A percentile compares a stretch with the other conserved stretches of the same genome.
Evolutionary conservation across 2,329 filamentous ascomycete genomes (phyloP).

Genomic region (Podosphaera xanthii): DNA sequence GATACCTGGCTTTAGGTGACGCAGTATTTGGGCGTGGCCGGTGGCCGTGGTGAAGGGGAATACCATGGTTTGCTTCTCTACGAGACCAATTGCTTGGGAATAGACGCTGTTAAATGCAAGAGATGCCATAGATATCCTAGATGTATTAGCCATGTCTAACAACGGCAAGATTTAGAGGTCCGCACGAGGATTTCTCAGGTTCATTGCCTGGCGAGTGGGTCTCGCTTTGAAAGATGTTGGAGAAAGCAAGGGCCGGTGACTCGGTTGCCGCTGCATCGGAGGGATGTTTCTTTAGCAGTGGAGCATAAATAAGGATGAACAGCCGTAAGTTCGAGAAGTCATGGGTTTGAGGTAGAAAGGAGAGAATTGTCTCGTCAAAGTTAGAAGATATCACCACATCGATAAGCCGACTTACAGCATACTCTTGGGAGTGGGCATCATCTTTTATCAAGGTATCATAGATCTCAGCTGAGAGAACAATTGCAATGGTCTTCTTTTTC

Average conservation of each 20-base stretch:
- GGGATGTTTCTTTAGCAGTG: slow-evolving; percentile 45
- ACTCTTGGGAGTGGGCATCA: slow-evolving; percentile 44
- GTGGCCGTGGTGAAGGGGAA: slow-evolving; percentile 69
- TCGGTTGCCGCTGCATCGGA: slow-evolving; percentile 21
- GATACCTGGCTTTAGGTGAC: slow-evolving; percentile 67
- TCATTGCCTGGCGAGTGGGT: slow-evolving; percentile 45
- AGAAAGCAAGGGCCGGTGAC: slow-evolving; percentile 61
- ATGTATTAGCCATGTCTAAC: slow-evolving; percentile 15
- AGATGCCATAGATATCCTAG: slow-evolving; percentile 24
- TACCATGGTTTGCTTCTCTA: slow-evolving; percentile 69
- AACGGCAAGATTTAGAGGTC: slow-evolving; percentile 3
- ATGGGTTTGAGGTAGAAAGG: slow-evolving; percentile 59
- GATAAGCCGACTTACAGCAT: slow-evolving; percentile 36
- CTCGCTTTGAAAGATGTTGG: slow-evolving; percentile 59
- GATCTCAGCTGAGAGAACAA: slow-evolving; percentile 67
- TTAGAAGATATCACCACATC: slow-evolving; percentile 5
- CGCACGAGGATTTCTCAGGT: slow-evolving; percentile 32
- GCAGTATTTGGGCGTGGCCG: slow-evolving; percentile 68
- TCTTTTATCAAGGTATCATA: slow-evolving; percentile 34
- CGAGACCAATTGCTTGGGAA: slow-evolving; percentile 52
- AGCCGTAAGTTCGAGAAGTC: slow-evolving; percentile 53
- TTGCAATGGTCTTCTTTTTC: slow-evolving; percentile 54
- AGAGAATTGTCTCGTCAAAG: slow-evolving; percentile 48
- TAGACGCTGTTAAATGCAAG: slow-evolving; percentile 59
- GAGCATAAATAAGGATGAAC: slow-evolving; percentile 77